A percentile compares a stretch with the other conserved stretches of the same genome.
phyloP scores from a whole-genome alignment of 345 rosid genomes.

The Reutealis trisperma region DNA sequence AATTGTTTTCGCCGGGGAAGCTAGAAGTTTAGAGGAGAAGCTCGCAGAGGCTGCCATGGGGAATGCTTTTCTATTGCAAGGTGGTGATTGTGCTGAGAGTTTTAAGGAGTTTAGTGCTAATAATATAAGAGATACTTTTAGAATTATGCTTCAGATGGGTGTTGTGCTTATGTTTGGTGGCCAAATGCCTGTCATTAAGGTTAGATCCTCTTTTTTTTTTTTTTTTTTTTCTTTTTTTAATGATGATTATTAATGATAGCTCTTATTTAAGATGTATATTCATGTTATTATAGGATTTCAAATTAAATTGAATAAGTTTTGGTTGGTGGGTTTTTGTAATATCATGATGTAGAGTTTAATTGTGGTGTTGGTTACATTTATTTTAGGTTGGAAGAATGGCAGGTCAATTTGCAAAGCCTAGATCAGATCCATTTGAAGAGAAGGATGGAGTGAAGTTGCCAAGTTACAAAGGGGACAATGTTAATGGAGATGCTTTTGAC shows the following conservation, averaged over 20 bases:
- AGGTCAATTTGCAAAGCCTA: conserved; percentile 37
- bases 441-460: conserved; percentile 34
- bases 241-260: neutral
- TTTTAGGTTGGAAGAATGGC: conserved; percentile 40
- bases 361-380: neutral
- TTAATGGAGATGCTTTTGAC: conserved; percentile 29
- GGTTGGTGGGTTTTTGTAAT: neutral
- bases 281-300: neutral
- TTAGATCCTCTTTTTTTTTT: conserved; percentile 2
- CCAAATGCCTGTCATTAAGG: conserved; percentile 34
- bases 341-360: neutral
- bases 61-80: conserved; percentile 32
- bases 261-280: neutral
- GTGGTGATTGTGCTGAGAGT: conserved; percentile 39
- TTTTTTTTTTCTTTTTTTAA: too few relatives aligned
- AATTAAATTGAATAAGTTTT: neutral
- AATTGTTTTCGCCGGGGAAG: conserved; percentile 34
- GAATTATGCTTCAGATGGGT: conserved; percentile 32
- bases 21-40: conserved; percentile 31
- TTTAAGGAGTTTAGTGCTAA: conserved; percentile 37
- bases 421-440: conserved; percentile 28
- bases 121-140: conserved; percentile 31
- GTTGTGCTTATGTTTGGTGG: conserved; percentile 35
- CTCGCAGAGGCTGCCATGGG: conserved; percentile 32
- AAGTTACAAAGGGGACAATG: conserved; percentile 33